Conservation (phyloP, 140 eudicot genomes). For the Erigeron philadelphicus region DNA sequence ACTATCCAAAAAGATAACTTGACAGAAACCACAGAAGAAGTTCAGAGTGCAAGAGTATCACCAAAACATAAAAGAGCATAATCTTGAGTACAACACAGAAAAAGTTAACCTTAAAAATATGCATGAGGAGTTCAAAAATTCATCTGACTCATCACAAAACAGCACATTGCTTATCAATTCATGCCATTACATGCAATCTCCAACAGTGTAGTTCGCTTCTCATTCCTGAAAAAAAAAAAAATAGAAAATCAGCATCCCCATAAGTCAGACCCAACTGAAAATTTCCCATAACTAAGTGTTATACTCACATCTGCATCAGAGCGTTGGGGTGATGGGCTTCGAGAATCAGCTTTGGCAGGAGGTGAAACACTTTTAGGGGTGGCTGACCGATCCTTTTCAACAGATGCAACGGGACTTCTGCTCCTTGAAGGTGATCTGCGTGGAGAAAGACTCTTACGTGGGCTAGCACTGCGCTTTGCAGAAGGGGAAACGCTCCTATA, state of each 20-base stretch:
- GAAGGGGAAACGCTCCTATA: constrained; percentile 57
- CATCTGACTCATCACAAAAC: constrained; percentile 38
- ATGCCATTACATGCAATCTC: constrained; percentile 12
- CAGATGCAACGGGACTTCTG: constrained; percentile 54
- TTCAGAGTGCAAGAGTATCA: constrained; percentile 21
- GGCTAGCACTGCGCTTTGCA: constrained; percentile 58
- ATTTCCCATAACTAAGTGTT: neutral
- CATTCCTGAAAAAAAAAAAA: constrained; percentile 43
- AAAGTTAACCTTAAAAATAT: constrained; percentile 42
- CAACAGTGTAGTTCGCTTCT: constrained; percentile 16
- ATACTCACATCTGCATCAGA: constrained; percentile 83
- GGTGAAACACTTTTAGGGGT: constrained; percentile 80
- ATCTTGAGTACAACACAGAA: constrained; percentile 32
- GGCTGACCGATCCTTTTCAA: constrained; percentile 49
- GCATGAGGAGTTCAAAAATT: constrained; percentile 26
- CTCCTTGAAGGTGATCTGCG: constrained; percentile 52
- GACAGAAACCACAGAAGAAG: constrained; percentile 11
- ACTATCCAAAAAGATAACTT: constrained; percentile 10
- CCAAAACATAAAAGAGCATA: constrained; percentile 11
- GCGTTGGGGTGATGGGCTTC: constrained; percentile 78
- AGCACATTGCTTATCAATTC: constrained; percentile 22
- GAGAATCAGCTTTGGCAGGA: constrained; percentile 52
- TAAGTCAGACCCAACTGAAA: neutral
- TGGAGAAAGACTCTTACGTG: constrained; percentile 76
- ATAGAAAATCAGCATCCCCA: neutral